These are phyloP conservation scores for Raphanus raphanistrum DNA, from an alignment of 345 rosid genomes.

Conservation along the genomic window DNA sequence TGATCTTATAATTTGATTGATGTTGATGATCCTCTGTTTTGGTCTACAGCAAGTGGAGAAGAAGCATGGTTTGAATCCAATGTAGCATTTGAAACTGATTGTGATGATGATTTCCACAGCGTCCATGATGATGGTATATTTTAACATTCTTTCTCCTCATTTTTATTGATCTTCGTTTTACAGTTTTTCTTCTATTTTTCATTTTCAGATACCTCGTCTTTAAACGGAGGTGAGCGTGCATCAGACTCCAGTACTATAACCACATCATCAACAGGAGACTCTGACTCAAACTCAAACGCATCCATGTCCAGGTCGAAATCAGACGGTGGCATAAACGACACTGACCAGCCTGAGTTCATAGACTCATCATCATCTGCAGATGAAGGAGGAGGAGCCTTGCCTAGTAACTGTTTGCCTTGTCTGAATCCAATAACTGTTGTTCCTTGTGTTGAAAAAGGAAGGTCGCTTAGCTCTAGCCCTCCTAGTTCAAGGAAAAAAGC, in stretches of 20 bases:
- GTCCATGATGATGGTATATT: conserved; percentile 22
- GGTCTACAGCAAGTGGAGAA: conserved; percentile 56
- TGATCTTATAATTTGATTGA: neutral
- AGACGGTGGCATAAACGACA: conserved; percentile 35
- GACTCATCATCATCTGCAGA: conserved; percentile 55
- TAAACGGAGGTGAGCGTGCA: conserved; percentile 54
- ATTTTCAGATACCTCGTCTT: conserved; percentile 61
- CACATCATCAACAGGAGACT: conserved; percentile 46
- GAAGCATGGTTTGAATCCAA: conserved; percentile 76
- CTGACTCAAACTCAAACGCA: conserved; percentile 39
- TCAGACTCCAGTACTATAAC: conserved; percentile 50
- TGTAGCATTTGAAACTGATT: conserved; percentile 28
- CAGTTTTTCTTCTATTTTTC: neutral
- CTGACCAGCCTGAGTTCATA: conserved; percentile 52
- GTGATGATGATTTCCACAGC: neutral
- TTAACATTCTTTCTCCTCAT: neutral
- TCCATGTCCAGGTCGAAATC: conserved; percentile 38
- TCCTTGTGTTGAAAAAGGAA: conserved; percentile 71
- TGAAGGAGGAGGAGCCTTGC: conserved; percentile 54
- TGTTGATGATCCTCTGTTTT: conserved; percentile 8
- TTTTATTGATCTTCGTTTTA: neutral
- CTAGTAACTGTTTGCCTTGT: conserved; percentile 80
- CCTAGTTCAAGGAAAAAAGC: conserved; percentile 57
- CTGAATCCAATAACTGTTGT: conserved; percentile 53
- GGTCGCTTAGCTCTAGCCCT: conserved; percentile 63